These are phyloP conservation scores for Ustilago esculenta DNA, from an alignment of 1,284 basidiomycete genomes.

Conservation along the genomic window DNA sequence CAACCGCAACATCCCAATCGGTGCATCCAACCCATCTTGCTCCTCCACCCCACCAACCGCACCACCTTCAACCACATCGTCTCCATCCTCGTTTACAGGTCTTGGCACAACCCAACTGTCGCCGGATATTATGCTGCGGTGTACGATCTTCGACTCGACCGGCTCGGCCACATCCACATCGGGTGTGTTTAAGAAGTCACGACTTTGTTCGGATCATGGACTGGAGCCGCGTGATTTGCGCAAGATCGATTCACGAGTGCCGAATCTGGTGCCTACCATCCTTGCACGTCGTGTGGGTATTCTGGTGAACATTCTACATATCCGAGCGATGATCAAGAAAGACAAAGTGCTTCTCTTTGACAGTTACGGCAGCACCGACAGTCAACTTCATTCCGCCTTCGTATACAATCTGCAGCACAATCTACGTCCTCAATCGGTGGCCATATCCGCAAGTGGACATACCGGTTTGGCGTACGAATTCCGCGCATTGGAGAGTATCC, in stretches of 20 bases:
- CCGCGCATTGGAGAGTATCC: slow-evolving; percentile 59
- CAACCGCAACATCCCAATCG: no score
- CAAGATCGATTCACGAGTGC: slow-evolving; percentile 92
- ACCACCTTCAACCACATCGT: background rate
- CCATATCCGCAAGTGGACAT: background rate
- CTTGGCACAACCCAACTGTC: slow-evolving; percentile 51
- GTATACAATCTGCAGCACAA: slow-evolving; percentile 63
- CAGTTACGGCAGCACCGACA: slow-evolving; percentile 55
- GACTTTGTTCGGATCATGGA: slow-evolving; percentile 85
- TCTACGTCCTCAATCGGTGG: slow-evolving; percentile 26
- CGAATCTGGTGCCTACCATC: slow-evolving; percentile 91
- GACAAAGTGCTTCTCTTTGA: slow-evolving; percentile 93
- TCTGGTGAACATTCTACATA: slow-evolving; percentile 85
- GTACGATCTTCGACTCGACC: slow-evolving; percentile 58
- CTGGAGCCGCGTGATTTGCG: slow-evolving; percentile 93
- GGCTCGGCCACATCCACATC: slow-evolving; percentile 81
- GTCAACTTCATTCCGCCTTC: slow-evolving; percentile 55
- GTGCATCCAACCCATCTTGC: background rate
- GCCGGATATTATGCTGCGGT: slow-evolving; percentile 56
- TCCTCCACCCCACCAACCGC: background rate
- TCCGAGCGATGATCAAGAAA: slow-evolving; percentile 91
- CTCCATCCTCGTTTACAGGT: slow-evolving; percentile 8
- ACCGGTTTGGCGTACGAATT: slow-evolving; percentile 60
- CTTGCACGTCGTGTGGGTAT: slow-evolving; percentile 87
- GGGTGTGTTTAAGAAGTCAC: slow-evolving; percentile 87